These are phyloP conservation scores for Barnettozyma pratensis DNA, from an alignment of 805 yeast species.

Conservation along the genomic window DNA sequence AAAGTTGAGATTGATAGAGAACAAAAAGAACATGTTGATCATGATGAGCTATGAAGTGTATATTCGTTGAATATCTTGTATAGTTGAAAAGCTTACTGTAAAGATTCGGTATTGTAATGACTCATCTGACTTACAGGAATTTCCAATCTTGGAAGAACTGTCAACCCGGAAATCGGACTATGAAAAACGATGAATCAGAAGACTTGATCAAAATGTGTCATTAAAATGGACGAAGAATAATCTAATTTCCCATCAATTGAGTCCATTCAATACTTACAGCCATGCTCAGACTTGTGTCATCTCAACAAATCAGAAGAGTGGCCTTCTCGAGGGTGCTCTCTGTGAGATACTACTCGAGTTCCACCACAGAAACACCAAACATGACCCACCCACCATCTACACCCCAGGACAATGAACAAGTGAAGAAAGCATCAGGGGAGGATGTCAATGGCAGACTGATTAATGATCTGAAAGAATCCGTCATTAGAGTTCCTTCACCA, in stretches of 20 bases:
- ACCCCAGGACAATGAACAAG: background rate
- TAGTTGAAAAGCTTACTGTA: background rate
- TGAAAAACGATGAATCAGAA: too few species aligned
- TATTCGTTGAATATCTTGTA: background rate
- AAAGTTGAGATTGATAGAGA: background rate
- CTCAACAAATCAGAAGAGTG: background rate
- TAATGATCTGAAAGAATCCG: slow-evolving; percentile 10
- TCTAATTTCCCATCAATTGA: too few species aligned
- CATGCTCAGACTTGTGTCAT: background rate
- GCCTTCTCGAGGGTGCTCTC: background rate
- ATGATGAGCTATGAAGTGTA: slow-evolving; percentile 6
- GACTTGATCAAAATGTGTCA: too few species aligned
- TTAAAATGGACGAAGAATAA: too few species aligned
- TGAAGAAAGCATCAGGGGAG: background rate
- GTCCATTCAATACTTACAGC: background rate
- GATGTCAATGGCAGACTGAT: background rate
- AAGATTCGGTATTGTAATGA: background rate
- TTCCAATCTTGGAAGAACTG: background rate
- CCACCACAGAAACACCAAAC: background rate
- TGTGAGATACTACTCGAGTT: background rate
- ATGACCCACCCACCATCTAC: background rate
- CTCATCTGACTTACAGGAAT: background rate
- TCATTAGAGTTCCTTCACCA: slow-evolving; percentile 41
- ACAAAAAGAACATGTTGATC: background rate
- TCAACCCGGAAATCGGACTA: too few species aligned